Evolutionary conservation across 164 flowering plant genomes (phyloP).

Genomic region (Cinnamomum micranthum): DNA sequence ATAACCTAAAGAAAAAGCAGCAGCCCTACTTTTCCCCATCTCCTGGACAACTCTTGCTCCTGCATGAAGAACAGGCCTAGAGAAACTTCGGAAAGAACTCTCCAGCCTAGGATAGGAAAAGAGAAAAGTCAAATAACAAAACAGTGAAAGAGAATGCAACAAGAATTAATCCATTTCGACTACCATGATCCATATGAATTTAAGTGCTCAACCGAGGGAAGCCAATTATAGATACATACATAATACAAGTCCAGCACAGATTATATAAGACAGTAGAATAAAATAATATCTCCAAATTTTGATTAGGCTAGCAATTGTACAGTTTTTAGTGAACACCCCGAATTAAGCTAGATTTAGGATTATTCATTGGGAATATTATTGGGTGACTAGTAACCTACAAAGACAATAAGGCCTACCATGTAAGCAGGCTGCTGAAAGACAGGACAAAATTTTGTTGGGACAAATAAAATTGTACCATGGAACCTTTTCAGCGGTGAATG

Average conservation of each 20-base stretch:
- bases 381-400: too few relatives aligned
- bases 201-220: too few relatives aligned
- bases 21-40: slow-evolving; percentile 99
- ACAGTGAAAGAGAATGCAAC: background rate
- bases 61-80: slow-evolving; percentile 98
- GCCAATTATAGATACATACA: too few relatives aligned
- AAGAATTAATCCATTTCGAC: background rate
- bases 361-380: too few relatives aligned
- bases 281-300: background rate
- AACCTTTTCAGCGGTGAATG: too few relatives aligned
- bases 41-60: slow-evolving; percentile 99
- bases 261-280: background rate
- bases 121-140: background rate
- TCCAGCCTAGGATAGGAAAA: slow-evolving; percentile 57
- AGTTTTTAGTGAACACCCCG: too few relatives aligned
- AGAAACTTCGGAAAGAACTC: slow-evolving; percentile 96
- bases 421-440: too few relatives aligned
- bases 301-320: too few relatives aligned
- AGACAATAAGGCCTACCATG: too few relatives aligned
- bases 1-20: slow-evolving; percentile 88
- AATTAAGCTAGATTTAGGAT: too few relatives aligned
- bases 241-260: background rate
- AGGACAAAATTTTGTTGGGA: too few relatives aligned
- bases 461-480: too few relatives aligned
- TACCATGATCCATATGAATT: background rate